phyloP scores from a whole-genome alignment of 768 basidiomycete genomes.

The Hydnomerulius pinastri region DNA sequence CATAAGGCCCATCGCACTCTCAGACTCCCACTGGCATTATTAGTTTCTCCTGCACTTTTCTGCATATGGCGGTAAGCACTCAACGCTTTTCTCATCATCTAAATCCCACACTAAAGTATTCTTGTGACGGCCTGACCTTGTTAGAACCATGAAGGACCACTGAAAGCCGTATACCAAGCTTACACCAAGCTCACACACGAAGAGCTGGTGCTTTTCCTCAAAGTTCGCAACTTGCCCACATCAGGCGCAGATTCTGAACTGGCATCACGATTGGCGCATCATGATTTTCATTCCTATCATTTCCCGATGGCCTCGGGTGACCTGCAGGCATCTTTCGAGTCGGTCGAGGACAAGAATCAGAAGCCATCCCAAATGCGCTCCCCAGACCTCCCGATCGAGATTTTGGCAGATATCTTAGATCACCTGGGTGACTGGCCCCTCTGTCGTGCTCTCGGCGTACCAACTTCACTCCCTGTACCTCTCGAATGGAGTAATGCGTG shows the following conservation, averaged over 20 bases:
- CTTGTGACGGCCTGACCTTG: neutral
- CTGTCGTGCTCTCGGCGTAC: constrained; percentile 71
- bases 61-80: constrained; percentile 44
- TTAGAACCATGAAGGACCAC: constrained; percentile 29
- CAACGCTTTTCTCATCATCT: constrained; percentile 3
- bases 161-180: constrained; percentile 59
- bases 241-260: constrained; percentile 65
- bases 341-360: constrained; percentile 21
- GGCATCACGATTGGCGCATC: constrained; percentile 68
- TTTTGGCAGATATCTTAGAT: constrained; percentile 76
- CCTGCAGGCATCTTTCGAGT: constrained; percentile 26
- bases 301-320: constrained; percentile 41
- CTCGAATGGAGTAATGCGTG: constrained; percentile 73
- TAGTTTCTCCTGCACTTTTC: neutral
- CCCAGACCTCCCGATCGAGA: constrained; percentile 73
- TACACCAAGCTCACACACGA: constrained; percentile 67
- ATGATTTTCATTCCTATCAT: constrained; percentile 75
- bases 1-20: neutral
- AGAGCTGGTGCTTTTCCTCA: constrained; percentile 76
- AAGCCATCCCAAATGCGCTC: constrained; percentile 35
- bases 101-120: constrained; percentile 33
- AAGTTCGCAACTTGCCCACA: constrained; percentile 68
- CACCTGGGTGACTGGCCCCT: constrained; percentile 86
- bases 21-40: constrained; percentile 9
- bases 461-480: constrained; percentile 66